Evolutionary conservation across 2,329 filamentous ascomycete genomes (phyloP), one percentile per base, ranked within the genome.

Genomic region (Diaporthe destruens): DNA sequence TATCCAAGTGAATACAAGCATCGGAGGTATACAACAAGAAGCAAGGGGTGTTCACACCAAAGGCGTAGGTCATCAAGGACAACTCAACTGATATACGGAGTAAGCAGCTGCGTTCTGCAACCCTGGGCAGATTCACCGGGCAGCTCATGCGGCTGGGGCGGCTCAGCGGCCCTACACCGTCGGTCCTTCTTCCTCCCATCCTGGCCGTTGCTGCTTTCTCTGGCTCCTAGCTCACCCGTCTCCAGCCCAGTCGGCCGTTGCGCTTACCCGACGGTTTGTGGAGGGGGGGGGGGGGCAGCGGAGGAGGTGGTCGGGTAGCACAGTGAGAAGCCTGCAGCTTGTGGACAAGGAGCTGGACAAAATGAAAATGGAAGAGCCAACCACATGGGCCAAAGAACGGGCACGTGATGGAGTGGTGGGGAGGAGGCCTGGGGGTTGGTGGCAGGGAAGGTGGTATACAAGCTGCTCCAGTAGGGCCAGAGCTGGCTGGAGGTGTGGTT

Each of bases 291-390:
- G 4, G 53, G 20, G 12, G 42, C n/a, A 59, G 36, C 39, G 8
- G 39, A 42, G 14, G 39, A 32, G 39, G 6, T 23, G 29, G 6
- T 29, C 20, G 42, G 25, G 61, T 51, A 20, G 20, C 29, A 65
- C 61, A 65, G 14, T 14, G 9, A 4, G n/a, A 11, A 49, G 20
- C 8, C 9, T 11, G 11, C 7, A 14, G 18, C 29, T 29, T 39
- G 61, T 14, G 61, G 61, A 65, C 44, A 65, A 65, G 61, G 44
- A 65, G 36, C 61, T 51, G 44, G 29, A 29, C 20, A 25, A 65
- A 44, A 65, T 36, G 44, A 6, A 18, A 51, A 23, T 25, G 14
- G 44, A 39, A 11, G 12, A 51, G 61, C 61, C 44, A 65, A 5
- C 61, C 44, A 39, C 61, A 51, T 65, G 44, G 59, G 59, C 14